Evolutionary conservation across 108 stramenopile genomes (phyloP).

Genomic region (Skeletonema menzelii): DNA sequence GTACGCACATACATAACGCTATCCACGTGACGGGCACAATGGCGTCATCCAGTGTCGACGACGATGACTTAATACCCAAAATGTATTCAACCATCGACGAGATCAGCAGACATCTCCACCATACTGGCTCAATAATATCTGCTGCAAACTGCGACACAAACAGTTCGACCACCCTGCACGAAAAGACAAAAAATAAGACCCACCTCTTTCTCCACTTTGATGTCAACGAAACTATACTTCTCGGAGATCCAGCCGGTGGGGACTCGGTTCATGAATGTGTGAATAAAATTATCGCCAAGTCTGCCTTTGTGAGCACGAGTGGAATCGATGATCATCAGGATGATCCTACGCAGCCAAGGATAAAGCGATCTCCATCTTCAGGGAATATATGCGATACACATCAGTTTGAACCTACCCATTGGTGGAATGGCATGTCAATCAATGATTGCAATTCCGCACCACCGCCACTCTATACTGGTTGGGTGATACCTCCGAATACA

Average conservation of each 20-base stretch:
- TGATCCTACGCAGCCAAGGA: conserved; percentile 1
- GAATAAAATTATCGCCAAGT: conserved; percentile 82
- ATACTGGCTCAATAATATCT: neutral
- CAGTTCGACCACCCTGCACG: neutral
- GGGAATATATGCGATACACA: conserved; percentile 21
- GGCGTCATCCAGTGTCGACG: too few species aligned
- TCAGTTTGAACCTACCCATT: conserved; percentile 61
- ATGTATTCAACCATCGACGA: conserved; percentile 14
- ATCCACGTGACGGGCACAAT: too few species aligned
- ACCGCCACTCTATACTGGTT: conserved; percentile 80
- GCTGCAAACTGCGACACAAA: neutral
- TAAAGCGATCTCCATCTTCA: conserved; percentile 16
- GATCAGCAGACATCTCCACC: neutral
- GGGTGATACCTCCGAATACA: conserved; percentile 63
- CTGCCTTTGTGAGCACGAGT: conserved; percentile 69
- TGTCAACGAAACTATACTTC: conserved; percentile 85
- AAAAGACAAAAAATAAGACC: neutral
- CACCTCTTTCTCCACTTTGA: conserved; percentile 70
- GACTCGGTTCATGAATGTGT: conserved; percentile 71
- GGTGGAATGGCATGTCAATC: conserved; percentile 83
- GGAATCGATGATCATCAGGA: too few species aligned
- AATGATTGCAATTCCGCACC: conserved; percentile 3
- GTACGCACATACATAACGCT: too few species aligned
- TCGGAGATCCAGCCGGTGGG: conserved; percentile 85
- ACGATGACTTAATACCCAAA: neutral